Evolutionary conservation across 1,284 basidiomycete genomes (phyloP), one percentile per base, ranked within the genome.

Genomic region (Lentinula novae-zelandiae): DNA sequence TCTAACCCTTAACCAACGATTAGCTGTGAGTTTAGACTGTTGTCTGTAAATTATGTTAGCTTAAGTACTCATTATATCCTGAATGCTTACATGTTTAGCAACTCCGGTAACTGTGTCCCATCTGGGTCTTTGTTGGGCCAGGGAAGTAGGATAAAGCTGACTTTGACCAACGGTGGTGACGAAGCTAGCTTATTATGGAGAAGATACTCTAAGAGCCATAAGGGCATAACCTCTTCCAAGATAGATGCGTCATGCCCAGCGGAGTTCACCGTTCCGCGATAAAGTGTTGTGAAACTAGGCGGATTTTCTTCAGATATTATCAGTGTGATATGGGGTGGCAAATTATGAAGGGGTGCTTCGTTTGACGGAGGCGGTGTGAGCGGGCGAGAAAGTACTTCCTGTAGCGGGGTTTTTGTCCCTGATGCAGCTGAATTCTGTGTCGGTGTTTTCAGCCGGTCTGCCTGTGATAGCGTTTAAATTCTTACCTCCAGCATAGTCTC

Each of bases 161-260:
- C 73, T 76, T 97, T 98, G 59, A 82, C 77, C 51, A 79, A 73
- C 2, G 81, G 71, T 13, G 76, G 77, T 0, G 77, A 70, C 2
- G 77, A 64, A 2, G 80, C 78, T 22, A 79, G 74, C 68, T 87
- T 89, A 69, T 91, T 91, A 39, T 83, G 68, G 42, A 98, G 80
- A 49, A 98, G 74, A 68, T 89, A 96, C 71, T 98, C 93, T 52
- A 96, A 76, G 53, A 97, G 76, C 96, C 96, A 99, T 62, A 87
- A 71, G 1, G 95, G 96, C 78, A 93, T 84, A 36, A 76, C 77
- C 69, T 89, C 85, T 74, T 98, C 95, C 40, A 98, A 78, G 9
- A 76, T 72, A 31, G 81, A 78, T 42, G 85, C 69, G 66, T 98
- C 95, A 22, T 78, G 71, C 52, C 80, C 83, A 1, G 82, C 81